These are phyloP conservation scores for Phalaenopsis aphrodite DNA, from an alignment of 106 monocot genomes.

Conservation along the genomic window DNA sequence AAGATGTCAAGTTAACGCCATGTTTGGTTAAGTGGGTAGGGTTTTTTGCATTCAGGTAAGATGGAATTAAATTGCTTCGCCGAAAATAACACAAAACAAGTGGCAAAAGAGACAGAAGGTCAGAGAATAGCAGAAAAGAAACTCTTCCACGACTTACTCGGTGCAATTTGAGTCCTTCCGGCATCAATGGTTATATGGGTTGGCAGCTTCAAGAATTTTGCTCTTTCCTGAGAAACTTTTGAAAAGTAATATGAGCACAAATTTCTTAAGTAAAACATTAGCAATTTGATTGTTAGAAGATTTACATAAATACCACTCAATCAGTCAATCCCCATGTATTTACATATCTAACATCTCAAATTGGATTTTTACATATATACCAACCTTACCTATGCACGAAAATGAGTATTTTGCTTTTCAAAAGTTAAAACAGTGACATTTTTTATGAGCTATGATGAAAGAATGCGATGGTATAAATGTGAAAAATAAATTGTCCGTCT, in stretches of 20 bases:
- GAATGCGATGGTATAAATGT: too few relatives aligned
- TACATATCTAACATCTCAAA: too few relatives aligned
- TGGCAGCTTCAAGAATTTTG: constrained; percentile 79
- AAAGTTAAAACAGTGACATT: too few relatives aligned
- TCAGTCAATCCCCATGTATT: too few relatives aligned
- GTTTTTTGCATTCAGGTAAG: too few relatives aligned
- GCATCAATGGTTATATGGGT: constrained; percentile 94
- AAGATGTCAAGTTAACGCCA: neutral
- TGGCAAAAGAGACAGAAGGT: neutral
- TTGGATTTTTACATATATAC: too few relatives aligned
- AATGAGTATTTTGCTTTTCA: too few relatives aligned
- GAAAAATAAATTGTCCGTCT: too few relatives aligned
- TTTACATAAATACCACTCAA: too few relatives aligned
- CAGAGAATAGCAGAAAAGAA: neutral
- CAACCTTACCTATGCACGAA: too few relatives aligned
- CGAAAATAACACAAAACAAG: neutral
- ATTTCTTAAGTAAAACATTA: neutral
- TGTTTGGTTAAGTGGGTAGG: neutral
- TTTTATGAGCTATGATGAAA: too few relatives aligned
- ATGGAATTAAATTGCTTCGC: neutral
- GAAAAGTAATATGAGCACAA: neutral
- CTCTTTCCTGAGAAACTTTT: constrained; percentile 45
- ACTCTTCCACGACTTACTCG: constrained; percentile 51
- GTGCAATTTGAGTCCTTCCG: constrained; percentile 97
- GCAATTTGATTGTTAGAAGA: neutral